These are phyloP conservation scores for Lactarius sanguifluus DNA, from an alignment of 768 basidiomycete species.

Conservation along the genomic window DNA sequence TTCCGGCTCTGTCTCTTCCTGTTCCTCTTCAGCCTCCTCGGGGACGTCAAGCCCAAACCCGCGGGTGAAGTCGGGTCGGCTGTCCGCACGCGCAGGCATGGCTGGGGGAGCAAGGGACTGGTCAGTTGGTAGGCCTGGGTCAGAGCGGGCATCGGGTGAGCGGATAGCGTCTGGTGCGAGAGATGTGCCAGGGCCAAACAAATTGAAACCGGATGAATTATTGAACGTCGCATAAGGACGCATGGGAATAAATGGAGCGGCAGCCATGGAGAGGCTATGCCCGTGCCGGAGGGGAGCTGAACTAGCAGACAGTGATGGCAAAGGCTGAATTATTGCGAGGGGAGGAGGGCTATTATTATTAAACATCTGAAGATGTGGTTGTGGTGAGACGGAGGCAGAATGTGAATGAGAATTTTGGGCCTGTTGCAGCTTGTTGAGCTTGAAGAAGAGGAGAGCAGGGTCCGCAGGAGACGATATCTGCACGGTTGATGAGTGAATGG, in stretches of 20 bases:
- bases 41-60: conserved; percentile 83
- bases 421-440: conserved; percentile 81
- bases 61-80: conserved; percentile 68
- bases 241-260: conserved; percentile 48
- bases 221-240: conserved; percentile 37
- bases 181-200: conserved; percentile 60
- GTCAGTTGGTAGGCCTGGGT: conserved; percentile 57
- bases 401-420: conserved; percentile 54
- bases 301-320: conserved; percentile 31
- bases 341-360: conserved; percentile 47
- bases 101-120: conserved; percentile 44
- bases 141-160: conserved; percentile 43
- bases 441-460: conserved; percentile 76
- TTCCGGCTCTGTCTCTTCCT: conserved; percentile 16
- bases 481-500: conserved; percentile 12
- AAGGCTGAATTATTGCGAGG: conserved; percentile 40
- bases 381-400: conserved; percentile 66
- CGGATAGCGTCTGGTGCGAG: conserved; percentile 47
- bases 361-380: conserved; percentile 45
- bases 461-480: conserved; percentile 92
- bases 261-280: conserved; percentile 72
- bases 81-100: conserved; percentile 45
- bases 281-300: conserved; percentile 60
- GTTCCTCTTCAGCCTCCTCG: conserved; percentile 67
- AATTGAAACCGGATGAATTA: conserved; percentile 52